Percentiles rank a stretch among this genome's conserved stretches.
Evolutionary conservation across 805 yeast species (phyloP).

Genomic region (Suhomyces emberorum): DNA sequence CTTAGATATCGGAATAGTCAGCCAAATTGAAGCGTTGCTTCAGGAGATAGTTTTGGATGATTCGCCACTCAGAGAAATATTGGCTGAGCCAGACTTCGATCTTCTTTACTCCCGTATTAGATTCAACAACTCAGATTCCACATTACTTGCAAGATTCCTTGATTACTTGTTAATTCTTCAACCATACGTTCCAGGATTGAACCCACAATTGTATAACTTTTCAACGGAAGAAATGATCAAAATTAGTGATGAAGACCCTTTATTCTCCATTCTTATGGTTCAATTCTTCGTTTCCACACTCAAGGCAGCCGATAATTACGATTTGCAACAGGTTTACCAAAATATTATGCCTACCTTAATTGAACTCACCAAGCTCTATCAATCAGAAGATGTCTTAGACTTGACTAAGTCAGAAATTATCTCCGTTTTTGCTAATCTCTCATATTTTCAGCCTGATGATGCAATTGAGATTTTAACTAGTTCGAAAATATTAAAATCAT

Average conservation of each 20-base stretch:
- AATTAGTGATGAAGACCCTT: conserved; percentile 20
- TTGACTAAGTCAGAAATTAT: conserved; percentile 16
- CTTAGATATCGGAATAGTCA: conserved; percentile 7
- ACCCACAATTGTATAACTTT: conserved; percentile 9
- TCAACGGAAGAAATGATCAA: conserved; percentile 11
- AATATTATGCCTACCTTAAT: conserved; percentile 6
- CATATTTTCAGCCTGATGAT: conserved; percentile 11
- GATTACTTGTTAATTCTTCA: conserved; percentile 15
- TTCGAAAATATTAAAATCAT: conserved; percentile 16
- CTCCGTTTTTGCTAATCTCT: conserved; percentile 17
- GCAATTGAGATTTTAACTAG: conserved; percentile 6
- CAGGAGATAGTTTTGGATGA: neutral
- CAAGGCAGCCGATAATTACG: neutral
- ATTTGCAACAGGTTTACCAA: conserved; percentile 3
- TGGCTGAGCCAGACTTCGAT: conserved; percentile 4
- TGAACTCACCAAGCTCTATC: conserved; percentile 6
- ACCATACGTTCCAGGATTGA: conserved; percentile 9
- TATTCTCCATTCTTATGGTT: conserved; percentile 22
- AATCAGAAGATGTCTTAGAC: neutral
- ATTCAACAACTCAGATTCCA: conserved; percentile 9
- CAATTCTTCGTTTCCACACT: conserved; percentile 24
- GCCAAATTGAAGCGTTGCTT: conserved; percentile 8
- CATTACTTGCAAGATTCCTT: conserved; percentile 17
- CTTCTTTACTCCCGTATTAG: conserved; percentile 10
- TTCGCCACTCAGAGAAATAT: neutral